Base-by-base conservation (phyloP, 352 stramenopile species). In the Hyaloperonospora arabidopsidis region DNA sequence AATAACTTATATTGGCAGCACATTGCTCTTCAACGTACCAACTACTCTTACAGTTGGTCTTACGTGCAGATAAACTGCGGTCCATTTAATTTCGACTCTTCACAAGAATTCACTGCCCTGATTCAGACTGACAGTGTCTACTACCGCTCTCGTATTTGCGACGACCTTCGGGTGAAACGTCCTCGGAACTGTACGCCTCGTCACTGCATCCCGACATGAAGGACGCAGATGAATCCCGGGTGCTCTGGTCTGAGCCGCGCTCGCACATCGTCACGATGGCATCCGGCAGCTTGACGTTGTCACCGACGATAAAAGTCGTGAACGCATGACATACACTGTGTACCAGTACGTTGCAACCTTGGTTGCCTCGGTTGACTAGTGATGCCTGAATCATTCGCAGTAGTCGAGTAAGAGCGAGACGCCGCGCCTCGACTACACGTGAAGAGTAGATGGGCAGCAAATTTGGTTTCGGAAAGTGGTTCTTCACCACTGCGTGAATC, bases 401-500 rank as follows among this genome's bases (percentile, higher is more conserved):
- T 35, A 74, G 38, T n/a, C 66, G 54, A 10, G 49, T 40, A 6
- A 74, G 54, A 32, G 66, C 58, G 34, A 66, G 52, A 15, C 52
- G 56, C 0, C 66, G 44, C 15, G 47, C 34, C 45, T 74, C 66
- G 10, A 52, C 43, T 4, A 52, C 61, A 22, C 58, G 54, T 1
- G 49, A 15, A 5, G 66, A 60, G 49, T 61, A 64, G 45, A 41
- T 29, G 28, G 54, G 29, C 10, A 74, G 52, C 21, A 73, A 52
- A n/a, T 66, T 60, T 17, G 50, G 47, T 35, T 59, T 63, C 22
- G 61, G 66, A 41, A 74, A 74, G 43, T 70, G 61, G 48, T 70
- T 66, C 52, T 74, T 74, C 8, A 70, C 28, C 19, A 74, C 66
- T n/a, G 46, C 55, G 40, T 65, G 52, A 5, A 73, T 61, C 61